phyloP scores from a whole-genome alignment of 768 basidiomycete species.

The Leucosporidium yakuticum region DNA sequence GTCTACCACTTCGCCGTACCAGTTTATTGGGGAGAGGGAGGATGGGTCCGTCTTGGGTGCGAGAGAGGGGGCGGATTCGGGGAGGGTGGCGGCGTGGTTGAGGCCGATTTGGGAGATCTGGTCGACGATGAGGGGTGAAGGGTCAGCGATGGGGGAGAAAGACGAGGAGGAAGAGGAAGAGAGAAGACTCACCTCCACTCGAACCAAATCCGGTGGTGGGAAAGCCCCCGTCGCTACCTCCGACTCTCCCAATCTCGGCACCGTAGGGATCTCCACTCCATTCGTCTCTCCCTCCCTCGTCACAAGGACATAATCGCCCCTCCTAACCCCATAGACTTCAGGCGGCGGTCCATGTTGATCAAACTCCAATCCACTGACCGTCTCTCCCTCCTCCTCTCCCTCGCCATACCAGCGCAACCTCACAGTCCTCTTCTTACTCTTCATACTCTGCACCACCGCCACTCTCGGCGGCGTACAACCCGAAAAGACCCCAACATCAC shows the following conservation, averaged over 20 bases:
- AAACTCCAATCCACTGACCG: conserved; percentile 77
- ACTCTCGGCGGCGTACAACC: conserved; percentile 30
- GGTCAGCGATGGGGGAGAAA: background rate
- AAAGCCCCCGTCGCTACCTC: conserved; percentile 53
- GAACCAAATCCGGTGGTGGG: conserved; percentile 15
- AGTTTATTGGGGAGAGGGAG: conserved; percentile 47
- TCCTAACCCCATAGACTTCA: conserved; percentile 60
- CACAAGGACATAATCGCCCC: conserved; percentile 79
- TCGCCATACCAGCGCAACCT: conserved; percentile 51
- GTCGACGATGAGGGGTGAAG: conserved; percentile 46
- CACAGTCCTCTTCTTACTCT: conserved; percentile 62
- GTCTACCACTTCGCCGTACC: conserved; percentile 78
- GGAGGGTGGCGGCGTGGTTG: conserved; percentile 9
- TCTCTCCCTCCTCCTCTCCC: conserved; percentile 48
- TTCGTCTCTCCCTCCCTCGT: conserved; percentile 60
- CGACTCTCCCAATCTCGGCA: conserved; percentile 78
- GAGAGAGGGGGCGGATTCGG: conserved; percentile 5
- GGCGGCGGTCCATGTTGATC: conserved; percentile 65
- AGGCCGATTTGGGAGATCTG: conserved; percentile 31
- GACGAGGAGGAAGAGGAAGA: background rate
- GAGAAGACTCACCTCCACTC: conserved; percentile 16
- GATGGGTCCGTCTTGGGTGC: background rate
- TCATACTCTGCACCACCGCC: conserved; percentile 28
- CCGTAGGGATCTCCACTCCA: conserved; percentile 60
- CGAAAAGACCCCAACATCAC: conserved; percentile 81